Conservation (phyloP, 2,329 filamentous ascomycete species). For the Diaporthe sp. region DNA sequence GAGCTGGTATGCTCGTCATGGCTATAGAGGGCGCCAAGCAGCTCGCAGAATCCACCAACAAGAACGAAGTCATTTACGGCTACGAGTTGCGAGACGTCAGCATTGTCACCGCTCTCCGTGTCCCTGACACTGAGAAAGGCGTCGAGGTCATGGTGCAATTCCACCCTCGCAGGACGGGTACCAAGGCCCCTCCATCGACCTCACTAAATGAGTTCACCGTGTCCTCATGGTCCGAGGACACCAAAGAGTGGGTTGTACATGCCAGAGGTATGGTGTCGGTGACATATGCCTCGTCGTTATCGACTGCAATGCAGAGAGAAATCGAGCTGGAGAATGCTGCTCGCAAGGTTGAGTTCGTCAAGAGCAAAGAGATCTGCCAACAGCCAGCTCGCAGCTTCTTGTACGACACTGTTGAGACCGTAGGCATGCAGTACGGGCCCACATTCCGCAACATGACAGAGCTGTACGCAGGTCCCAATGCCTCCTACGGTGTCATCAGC, state of each 20-base stretch:
- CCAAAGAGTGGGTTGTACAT: not conserved
- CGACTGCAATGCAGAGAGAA: not conserved
- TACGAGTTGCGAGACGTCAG: slow-evolving; percentile 44
- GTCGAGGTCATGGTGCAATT: slow-evolving; percentile 44
- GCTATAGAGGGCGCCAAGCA: slow-evolving; percentile 25
- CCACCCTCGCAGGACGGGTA: slow-evolving; percentile 39
- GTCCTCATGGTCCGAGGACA: slow-evolving; percentile 25
- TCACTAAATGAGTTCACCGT: slow-evolving; percentile 10
- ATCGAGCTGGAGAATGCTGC: not conserved
- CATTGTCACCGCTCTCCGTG: slow-evolving; percentile 43
- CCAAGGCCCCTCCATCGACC: slow-evolving; percentile 31
- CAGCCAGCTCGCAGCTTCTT: slow-evolving; percentile 20
- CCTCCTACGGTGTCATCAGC: not conserved
- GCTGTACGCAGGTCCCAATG: not conserved
- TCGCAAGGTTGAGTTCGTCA: not conserved
- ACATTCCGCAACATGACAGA: slow-evolving; percentile 29
- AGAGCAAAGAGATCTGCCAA: slow-evolving; percentile 6
- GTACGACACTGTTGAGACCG: slow-evolving; percentile 22
- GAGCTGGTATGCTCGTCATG: slow-evolving; percentile 66
- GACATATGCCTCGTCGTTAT: not conserved
- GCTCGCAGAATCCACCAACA: slow-evolving; percentile 5
- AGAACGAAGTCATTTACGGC: slow-evolving; percentile 36
- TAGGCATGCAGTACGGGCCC: slow-evolving; percentile 13
- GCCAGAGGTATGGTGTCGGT: slow-evolving; percentile 5
- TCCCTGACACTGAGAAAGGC: slow-evolving; percentile 43